phyloP scores from a whole-genome alignment of 2,329 filamentous ascomycete species.

The Ceratocystis colombiana region DNA sequence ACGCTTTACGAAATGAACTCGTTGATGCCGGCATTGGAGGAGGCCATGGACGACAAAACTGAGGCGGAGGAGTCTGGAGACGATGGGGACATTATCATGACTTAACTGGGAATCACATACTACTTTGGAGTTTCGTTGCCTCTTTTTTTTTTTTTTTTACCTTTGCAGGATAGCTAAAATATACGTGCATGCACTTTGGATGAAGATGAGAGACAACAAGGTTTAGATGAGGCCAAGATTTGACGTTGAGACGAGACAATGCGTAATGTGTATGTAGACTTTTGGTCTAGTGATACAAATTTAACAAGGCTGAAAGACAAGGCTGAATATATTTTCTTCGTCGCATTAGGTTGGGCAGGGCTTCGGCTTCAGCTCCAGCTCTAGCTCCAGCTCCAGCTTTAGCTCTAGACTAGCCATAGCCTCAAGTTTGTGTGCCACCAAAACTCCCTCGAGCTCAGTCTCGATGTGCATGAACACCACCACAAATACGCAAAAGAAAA shows the following conservation, averaged over 20 bases:
- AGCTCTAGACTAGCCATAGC: too few species aligned
- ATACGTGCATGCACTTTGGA: conserved; percentile 17
- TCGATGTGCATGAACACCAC: neutral
- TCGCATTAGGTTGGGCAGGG: conserved; percentile 4
- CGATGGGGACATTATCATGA: conserved; percentile 39
- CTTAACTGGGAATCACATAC: conserved; percentile 17
- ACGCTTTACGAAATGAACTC: conserved; percentile 87
- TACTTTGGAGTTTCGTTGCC: conserved; percentile 19
- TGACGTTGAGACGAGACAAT: neutral
- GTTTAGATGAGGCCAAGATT: too few species aligned
- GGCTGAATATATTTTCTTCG: conserved; percentile 16
- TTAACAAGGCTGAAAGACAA: conserved; percentile 16
- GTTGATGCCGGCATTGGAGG: conserved; percentile 41
- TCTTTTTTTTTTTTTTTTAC: neutral
- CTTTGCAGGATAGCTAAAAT: conserved; percentile 15
- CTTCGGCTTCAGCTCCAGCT: neutral
- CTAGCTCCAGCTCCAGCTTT: neutral
- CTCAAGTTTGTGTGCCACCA: neutral
- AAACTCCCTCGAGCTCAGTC: neutral
- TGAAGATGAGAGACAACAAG: neutral
- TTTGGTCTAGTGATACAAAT: neutral
- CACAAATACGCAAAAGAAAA: neutral
- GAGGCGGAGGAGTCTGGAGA: conserved; percentile 33
- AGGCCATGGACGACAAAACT: conserved; percentile 31
- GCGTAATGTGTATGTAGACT: neutral